Evolutionary conservation across 164 flowering plant species (phyloP), one percentile per base, ranked within the genome.

Genomic region (Nelumbo lutea): DNA sequence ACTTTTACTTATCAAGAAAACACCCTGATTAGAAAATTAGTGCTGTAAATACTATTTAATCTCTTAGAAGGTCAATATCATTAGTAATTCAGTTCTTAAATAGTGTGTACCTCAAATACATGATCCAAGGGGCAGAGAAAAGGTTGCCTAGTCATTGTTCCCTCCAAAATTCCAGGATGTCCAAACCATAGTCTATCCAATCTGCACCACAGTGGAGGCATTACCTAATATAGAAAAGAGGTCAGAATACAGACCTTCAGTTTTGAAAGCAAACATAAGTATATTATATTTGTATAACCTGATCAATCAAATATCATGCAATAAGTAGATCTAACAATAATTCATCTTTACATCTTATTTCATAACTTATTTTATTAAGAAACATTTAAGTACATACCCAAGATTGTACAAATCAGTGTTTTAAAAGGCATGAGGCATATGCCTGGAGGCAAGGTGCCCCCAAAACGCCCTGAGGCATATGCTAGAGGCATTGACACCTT

Each of bases 141-240:
- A 68, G 98, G 99, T 72, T 87, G 98, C 70, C 92, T 81, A 43
- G 98, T 96, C 86, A 96, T 40, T 64, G 94, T 76, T 9, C 99
- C 98, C n/a, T 61, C 72, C 68, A 96, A 63, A 77, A 83, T 73
- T 70, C 99, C 99, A 50, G 99, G 96, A 84, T 96, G 99, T 51
- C 83, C 76, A 84, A 89, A 96, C 99, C 99, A 96, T 47, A 96
- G 77, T 75, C 99, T 86, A 80, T 96, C 99, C 80, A 96, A 77
- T 81, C 97, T 88, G 87, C 99, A 96, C 98, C 99, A 96, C 70
- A 96, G 65, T 66, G 96, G 96, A 78, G 99, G 98, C 97, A 96
- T 93, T 68, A 96, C 96, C 99, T 96, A 80, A 57, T 82, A 73
- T 45, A 59, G 15, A 11, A 70, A 13, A 67, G 70, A 57, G n/a